phyloP scores from a whole-genome alignment of 805 yeast species.

The Yarrowia deformans region DNA sequence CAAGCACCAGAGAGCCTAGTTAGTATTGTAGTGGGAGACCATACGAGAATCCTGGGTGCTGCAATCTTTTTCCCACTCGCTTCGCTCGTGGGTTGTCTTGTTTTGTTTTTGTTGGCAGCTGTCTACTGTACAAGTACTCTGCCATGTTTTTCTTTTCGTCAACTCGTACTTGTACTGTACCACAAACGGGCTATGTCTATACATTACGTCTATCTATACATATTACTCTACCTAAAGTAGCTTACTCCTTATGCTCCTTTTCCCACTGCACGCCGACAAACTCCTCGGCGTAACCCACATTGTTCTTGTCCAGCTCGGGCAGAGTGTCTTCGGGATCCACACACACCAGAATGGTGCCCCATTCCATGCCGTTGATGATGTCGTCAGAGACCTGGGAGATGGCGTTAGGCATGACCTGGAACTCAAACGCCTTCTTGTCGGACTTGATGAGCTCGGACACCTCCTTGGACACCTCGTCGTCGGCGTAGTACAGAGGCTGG shows the following conservation, averaged over 20 bases:
- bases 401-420: conserved; percentile 94
- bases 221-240: too few relatives aligned
- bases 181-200: too few relatives aligned
- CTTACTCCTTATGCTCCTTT: conserved; percentile 39
- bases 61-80: too few relatives aligned
- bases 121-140: too few relatives aligned
- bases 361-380: conserved; percentile 82
- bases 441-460: conserved; percentile 57
- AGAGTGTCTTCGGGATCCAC: conserved; percentile 75
- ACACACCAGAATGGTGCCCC: conserved; percentile 92
- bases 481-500: conserved; percentile 74
- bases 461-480: conserved; percentile 61
- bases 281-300: conserved; percentile 83
- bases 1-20: conserved; percentile 1
- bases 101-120: too few relatives aligned
- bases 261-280: conserved; percentile 92
- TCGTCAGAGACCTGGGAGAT: conserved; percentile 60
- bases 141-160: too few relatives aligned
- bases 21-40: conserved; percentile 3
- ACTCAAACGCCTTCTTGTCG: conserved; percentile 65
- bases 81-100: too few relatives aligned
- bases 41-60: conserved; percentile 2
- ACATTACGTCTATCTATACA: background rate
- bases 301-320: conserved; percentile 59
- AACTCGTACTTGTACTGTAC: too few relatives aligned